Conservation (phyloP, 106 monocot genomes). For the Dioscorea alata region DNA sequence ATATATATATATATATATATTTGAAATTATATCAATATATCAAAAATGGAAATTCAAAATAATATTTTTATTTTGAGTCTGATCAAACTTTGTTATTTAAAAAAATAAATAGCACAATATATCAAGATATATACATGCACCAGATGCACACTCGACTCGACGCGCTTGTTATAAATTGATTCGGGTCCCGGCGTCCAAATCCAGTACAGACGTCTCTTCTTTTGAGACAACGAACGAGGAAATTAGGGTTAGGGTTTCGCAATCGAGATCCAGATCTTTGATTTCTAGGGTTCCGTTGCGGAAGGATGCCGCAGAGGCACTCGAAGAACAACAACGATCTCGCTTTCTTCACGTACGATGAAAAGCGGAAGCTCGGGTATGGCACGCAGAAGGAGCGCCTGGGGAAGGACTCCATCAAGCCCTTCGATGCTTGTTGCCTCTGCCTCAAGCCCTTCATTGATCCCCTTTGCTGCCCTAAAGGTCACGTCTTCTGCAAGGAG, state of each 20-base stretch:
- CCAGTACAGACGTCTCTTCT: neutral
- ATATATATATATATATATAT: no score
- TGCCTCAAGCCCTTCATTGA: constrained; percentile 83
- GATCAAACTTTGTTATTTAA: neutral
- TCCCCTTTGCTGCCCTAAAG: constrained; percentile 79
- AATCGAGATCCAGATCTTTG: no score
- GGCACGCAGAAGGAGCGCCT: constrained; percentile 90
- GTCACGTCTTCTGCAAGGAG: constrained; percentile 94
- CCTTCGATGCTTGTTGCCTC: constrained; percentile 85
- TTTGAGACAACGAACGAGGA: neutral
- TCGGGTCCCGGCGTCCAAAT: neutral
- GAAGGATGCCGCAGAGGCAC: constrained; percentile 93
- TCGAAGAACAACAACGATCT: constrained; percentile 99
- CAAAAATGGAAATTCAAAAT: no score
- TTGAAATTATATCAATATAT: no score
- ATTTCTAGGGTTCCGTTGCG: no score
- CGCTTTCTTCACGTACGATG: constrained; percentile 96
- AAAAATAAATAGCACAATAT: neutral
- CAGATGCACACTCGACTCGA: neutral
- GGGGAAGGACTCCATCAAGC: constrained; percentile 95
- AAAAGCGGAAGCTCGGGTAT: constrained; percentile 93
- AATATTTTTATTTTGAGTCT: no score
- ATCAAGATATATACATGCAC: neutral
- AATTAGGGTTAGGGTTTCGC: constrained; percentile 8
- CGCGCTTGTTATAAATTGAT: neutral